A percentile compares a stretch with the other conserved stretches of the same genome.
These are phyloP conservation scores for Eleusine coracana DNA, from an alignment of 176 grass and related monocot genomes.

Conservation along the genomic window DNA sequence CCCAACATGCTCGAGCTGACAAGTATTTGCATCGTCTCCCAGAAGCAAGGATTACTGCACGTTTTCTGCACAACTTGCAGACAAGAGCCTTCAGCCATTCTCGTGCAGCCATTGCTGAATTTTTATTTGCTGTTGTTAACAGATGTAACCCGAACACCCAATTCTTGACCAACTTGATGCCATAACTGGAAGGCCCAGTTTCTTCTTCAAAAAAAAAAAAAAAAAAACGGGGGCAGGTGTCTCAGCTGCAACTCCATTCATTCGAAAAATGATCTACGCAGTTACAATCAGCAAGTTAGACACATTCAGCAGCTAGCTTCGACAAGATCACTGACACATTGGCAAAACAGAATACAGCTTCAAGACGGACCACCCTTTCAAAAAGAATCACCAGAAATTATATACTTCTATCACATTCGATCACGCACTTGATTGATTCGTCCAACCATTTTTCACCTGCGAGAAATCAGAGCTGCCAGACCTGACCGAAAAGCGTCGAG, in stretches of 20 bases:
- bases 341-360: no score
- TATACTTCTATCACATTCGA: background rate
- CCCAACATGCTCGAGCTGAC: background rate
- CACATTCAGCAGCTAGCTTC: background rate
- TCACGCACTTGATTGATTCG: background rate
- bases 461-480: background rate
- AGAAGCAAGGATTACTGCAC: background rate
- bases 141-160: background rate
- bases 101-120: background rate
- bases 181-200: no score
- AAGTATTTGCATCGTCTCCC: background rate
- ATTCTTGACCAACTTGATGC: background rate
- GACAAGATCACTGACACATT: no score
- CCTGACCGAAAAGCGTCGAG: no score
- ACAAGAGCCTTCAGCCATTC: background rate
- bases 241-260: no score
- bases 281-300: background rate
- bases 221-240: no score
- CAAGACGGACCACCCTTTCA: no score
- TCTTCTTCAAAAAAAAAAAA: no score
- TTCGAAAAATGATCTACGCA: no score
- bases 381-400: background rate
- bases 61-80: background rate
- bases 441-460: background rate
- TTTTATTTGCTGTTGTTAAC: background rate